phyloP scores from a whole-genome alignment of 768 basidiomycete genomes.

The Amanita phalloides region DNA sequence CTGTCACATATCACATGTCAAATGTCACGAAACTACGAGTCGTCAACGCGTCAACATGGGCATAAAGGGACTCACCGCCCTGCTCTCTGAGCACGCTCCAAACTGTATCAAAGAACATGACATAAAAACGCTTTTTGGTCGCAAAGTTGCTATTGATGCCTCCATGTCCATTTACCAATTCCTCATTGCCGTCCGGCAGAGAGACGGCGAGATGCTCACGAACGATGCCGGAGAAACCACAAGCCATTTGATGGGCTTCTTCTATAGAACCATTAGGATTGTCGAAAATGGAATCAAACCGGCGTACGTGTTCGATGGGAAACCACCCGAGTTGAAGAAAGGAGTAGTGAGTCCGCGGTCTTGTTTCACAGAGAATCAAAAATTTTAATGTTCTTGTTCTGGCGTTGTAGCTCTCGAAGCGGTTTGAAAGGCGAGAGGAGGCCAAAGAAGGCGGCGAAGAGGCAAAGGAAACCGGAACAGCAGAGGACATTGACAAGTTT shows the following conservation, averaged over 20 bases:
- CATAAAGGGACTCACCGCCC: constrained; percentile 90
- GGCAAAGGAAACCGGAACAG: constrained; percentile 92
- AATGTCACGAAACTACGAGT: no score
- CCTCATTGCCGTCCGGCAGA: constrained; percentile 93
- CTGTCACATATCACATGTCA: no score
- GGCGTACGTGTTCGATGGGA: constrained; percentile 96
- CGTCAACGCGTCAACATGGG: constrained; percentile 41
- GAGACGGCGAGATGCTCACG: constrained; percentile 92
- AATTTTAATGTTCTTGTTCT: neutral
- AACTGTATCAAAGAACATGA: constrained; percentile 84
- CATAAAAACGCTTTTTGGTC: constrained; percentile 94
- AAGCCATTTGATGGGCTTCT: constrained; percentile 97
- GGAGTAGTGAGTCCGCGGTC: constrained; percentile 65
- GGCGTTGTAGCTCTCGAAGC: constrained; percentile 73
- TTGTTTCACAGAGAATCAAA: neutral
- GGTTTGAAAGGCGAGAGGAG: constrained; percentile 84
- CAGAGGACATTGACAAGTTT: constrained; percentile 87
- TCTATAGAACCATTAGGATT: constrained; percentile 95
- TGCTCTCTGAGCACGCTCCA: constrained; percentile 87
- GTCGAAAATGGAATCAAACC: constrained; percentile 99
- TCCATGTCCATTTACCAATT: constrained; percentile 98
- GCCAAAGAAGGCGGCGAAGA: constrained; percentile 94
- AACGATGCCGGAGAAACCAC: constrained; percentile 98
- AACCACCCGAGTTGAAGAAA: constrained; percentile 94
- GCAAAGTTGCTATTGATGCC: constrained; percentile 98